Percentiles rank a stretch among this genome's conserved stretches.
Conservation (phyloP, 805 yeast genomes). For the Dipodascopsis uninucleata region DNA sequence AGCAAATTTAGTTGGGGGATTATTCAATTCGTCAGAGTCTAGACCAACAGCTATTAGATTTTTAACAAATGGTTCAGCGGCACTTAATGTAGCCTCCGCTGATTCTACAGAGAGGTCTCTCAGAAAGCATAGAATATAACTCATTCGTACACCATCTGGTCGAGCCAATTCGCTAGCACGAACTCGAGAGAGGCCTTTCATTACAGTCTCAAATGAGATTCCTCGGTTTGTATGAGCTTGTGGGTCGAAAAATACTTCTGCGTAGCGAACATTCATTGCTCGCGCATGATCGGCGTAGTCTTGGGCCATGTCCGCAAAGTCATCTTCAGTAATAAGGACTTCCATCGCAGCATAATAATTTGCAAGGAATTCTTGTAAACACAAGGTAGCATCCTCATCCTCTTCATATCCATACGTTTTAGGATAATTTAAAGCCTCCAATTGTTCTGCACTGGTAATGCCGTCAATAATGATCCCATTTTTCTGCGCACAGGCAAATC, state of each 20-base stretch:
- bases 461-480: slow-evolving; percentile 55
- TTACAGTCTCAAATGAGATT: slow-evolving; percentile 54
- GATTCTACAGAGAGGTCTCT: slow-evolving; percentile 16
- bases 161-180: slow-evolving; percentile 2
- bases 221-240: slow-evolving; percentile 77
- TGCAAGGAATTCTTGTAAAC: slow-evolving; percentile 68
- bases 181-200: slow-evolving; percentile 44
- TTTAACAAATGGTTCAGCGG: slow-evolving; percentile 31
- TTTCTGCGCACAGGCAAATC: slow-evolving; percentile 63
- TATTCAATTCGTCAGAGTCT: slow-evolving; percentile 72
- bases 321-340: slow-evolving; percentile 61
- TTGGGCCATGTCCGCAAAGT: slow-evolving; percentile 69
- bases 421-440: slow-evolving; percentile 35
- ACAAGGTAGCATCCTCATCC: slow-evolving; percentile 36
- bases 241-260: slow-evolving; percentile 80
- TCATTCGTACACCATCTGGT: slow-evolving; percentile 5
- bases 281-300: slow-evolving; percentile 30
- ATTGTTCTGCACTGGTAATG: slow-evolving; percentile 55
- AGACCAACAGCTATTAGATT: slow-evolving; percentile 71
- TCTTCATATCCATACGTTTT: slow-evolving; percentile 57
- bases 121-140: slow-evolving; percentile 14
- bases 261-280: slow-evolving; percentile 44
- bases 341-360: slow-evolving; percentile 77
- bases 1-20: slow-evolving; percentile 67
- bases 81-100: slow-evolving; percentile 7